phyloP scores from a whole-genome alignment of 164 flowering plant genomes.

The Kalanchoe fedtschenkoi region DNA sequence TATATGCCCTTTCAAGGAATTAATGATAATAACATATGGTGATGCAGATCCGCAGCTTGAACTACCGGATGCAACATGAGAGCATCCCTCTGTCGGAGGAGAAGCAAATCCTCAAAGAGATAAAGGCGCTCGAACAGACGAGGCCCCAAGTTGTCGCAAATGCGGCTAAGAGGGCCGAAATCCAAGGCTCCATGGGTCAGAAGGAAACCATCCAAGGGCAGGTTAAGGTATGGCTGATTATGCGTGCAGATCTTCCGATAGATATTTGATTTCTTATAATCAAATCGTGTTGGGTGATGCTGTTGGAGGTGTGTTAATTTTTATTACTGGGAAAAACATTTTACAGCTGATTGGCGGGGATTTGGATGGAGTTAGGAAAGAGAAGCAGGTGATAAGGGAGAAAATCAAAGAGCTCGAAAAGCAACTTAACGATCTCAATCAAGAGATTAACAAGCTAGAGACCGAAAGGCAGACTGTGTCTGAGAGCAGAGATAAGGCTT shows the following conservation, averaged over 20 bases:
- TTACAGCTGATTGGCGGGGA: slow-evolving; percentile 10
- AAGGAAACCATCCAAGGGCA: slow-evolving; percentile 76
- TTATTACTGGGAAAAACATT: neutral
- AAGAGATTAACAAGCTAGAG: slow-evolving; percentile 41
- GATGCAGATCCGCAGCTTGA: slow-evolving; percentile 60
- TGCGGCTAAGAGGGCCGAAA: slow-evolving; percentile 67
- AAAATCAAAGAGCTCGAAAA: slow-evolving; percentile 49
- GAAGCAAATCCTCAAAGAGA: slow-evolving; percentile 79
- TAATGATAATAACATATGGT: too few relatives aligned
- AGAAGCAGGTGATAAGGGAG: slow-evolving; percentile 33
- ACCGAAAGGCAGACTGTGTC: slow-evolving; percentile 30
- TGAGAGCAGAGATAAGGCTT: slow-evolving; percentile 47
- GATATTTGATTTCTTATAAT: neutral
- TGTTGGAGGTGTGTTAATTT: neutral
- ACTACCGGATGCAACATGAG: slow-evolving; percentile 89
- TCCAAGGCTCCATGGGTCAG: slow-evolving; percentile 70
- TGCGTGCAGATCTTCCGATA: neutral
- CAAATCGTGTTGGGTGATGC: too few relatives aligned
- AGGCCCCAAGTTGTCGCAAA: slow-evolving; percentile 77
- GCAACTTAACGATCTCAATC: slow-evolving; percentile 34
- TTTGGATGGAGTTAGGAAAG: slow-evolving; percentile 60
- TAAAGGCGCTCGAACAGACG: slow-evolving; percentile 79
- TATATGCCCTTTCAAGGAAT: neutral
- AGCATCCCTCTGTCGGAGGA: slow-evolving; percentile 80
- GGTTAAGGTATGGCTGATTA: slow-evolving; percentile 57